Evolutionary conservation across 768 basidiomycete species (phyloP).

Genomic region (Grammothele lineata): DNA sequence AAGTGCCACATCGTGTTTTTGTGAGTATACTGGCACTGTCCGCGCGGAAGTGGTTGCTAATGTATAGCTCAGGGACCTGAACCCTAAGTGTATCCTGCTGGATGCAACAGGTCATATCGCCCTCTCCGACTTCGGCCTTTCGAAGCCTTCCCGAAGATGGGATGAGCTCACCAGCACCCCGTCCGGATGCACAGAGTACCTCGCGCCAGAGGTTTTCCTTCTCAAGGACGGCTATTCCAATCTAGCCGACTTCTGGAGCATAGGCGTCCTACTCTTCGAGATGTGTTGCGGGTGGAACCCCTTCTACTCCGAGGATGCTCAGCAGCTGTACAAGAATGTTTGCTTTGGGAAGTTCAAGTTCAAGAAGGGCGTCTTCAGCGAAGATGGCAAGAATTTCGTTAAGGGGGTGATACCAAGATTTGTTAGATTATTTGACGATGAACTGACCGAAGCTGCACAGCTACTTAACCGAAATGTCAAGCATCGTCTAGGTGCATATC

Average conservation of each 20-base stretch:
- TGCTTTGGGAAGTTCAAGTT: conserved; percentile 99
- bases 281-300: conserved; percentile 99
- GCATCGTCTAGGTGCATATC: conserved; percentile 86
- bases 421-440: no score
- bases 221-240: conserved; percentile 99
- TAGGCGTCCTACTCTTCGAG: conserved; percentile 95
- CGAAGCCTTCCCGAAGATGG: conserved; percentile 89
- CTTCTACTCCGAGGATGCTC: conserved; percentile 98
- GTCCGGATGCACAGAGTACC: conserved; percentile 97
- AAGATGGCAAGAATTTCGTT: conserved; percentile 98
- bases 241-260: conserved; percentile 97
- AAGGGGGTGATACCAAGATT: conserved; percentile 96
- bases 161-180: conserved; percentile 98
- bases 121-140: conserved; percentile 96
- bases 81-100: conserved; percentile 97
- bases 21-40: conserved; percentile 34
- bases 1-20: conserved; percentile 96
- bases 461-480: conserved; percentile 97
- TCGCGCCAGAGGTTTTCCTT: conserved; percentile 95
- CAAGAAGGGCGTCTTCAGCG: conserved; percentile 93
- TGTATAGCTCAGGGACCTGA: conserved; percentile 65
- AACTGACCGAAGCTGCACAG: no score
- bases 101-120: conserved; percentile 99
- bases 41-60: background rate
- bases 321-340: conserved; percentile 99